phyloP scores from a whole-genome alignment of 2,329 filamentous ascomycete genomes.

The Colletotrichum viniferum region DNA sequence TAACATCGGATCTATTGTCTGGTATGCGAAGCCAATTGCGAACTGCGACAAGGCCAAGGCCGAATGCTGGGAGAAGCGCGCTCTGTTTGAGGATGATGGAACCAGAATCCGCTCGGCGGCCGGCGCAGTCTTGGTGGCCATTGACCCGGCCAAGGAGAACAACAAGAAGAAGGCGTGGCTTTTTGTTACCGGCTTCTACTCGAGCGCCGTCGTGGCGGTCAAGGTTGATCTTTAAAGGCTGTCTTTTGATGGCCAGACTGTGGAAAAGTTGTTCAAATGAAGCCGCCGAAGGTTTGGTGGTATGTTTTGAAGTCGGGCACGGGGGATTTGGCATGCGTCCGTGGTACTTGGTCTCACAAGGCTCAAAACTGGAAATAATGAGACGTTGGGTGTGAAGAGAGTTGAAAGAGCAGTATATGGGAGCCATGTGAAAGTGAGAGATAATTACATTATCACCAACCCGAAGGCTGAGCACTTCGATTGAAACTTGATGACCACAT shows the following conservation, averaged over 20 bases:
- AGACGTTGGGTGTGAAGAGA: not conserved
- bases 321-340: not conserved
- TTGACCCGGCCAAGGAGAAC: conserved; percentile 48
- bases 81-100: conserved; percentile 65
- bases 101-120: conserved; percentile 52
- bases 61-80: conserved; percentile 43
- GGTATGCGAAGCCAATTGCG: conserved; percentile 32
- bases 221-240: conserved; percentile 49
- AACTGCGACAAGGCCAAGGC: conserved; percentile 13
- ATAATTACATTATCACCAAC: not conserved
- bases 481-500: not conserved
- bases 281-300: not conserved
- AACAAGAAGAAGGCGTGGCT: conserved; percentile 58
- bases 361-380: not conserved
- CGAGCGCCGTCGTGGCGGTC: conserved; percentile 52
- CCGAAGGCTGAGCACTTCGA: not conserved
- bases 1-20: conserved; percentile 51
- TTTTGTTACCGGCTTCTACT: conserved; percentile 61
- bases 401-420: not conserved
- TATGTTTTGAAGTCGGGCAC: not conserved
- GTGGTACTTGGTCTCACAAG: not conserved
- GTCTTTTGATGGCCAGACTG: not conserved
- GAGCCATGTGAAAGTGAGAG: not conserved
- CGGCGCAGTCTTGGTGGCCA: conserved; percentile 55
- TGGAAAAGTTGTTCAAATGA: not conserved